Percentiles rank a stretch among this genome's conserved stretches.
Conservation (phyloP, 73 alveolate genomes). For the Breviolum minutum region DNA sequence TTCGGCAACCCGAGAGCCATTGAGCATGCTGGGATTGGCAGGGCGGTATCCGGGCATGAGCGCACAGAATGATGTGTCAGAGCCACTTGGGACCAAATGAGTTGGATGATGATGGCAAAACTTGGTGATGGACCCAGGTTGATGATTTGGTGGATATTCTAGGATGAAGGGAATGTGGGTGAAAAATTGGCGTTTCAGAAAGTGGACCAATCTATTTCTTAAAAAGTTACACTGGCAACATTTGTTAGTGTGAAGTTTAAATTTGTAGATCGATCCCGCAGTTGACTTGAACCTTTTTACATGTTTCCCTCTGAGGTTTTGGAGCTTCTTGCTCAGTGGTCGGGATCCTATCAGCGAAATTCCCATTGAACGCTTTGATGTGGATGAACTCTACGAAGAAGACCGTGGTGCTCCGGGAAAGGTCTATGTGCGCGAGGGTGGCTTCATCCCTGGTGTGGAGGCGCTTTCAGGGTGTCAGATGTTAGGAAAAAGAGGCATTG, state of each 20-base stretch:
- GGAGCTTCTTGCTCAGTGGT: slow-evolving; percentile 52
- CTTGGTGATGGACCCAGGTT: no score
- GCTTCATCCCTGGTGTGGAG: slow-evolving; percentile 92
- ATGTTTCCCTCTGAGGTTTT: background rate
- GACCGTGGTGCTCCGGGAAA: slow-evolving; percentile 82
- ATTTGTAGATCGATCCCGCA: no score
- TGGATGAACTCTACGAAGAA: slow-evolving; percentile 63
- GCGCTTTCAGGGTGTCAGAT: background rate
- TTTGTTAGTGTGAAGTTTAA: background rate
- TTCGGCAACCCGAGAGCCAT: slow-evolving; percentile 64
- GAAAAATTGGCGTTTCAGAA: no score
- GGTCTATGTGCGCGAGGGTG: slow-evolving; percentile 85
- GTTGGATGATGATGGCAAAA: no score
- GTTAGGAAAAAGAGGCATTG: background rate
- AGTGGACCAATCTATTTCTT: no score
- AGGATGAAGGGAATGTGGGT: no score
- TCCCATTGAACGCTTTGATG: slow-evolving; percentile 88
- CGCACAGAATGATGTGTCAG: slow-evolving; percentile 66
- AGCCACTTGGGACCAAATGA: background rate
- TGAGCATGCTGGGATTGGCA: slow-evolving; percentile 78
- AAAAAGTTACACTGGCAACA: no score
- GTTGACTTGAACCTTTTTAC: no score
- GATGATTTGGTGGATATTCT: no score
- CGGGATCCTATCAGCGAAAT: slow-evolving; percentile 64
- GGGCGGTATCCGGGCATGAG: slow-evolving; percentile 94